These are phyloP conservation scores for Rubia tinctorum DNA, from an alignment of 305 asterid genomes.

Conservation along the genomic window DNA sequence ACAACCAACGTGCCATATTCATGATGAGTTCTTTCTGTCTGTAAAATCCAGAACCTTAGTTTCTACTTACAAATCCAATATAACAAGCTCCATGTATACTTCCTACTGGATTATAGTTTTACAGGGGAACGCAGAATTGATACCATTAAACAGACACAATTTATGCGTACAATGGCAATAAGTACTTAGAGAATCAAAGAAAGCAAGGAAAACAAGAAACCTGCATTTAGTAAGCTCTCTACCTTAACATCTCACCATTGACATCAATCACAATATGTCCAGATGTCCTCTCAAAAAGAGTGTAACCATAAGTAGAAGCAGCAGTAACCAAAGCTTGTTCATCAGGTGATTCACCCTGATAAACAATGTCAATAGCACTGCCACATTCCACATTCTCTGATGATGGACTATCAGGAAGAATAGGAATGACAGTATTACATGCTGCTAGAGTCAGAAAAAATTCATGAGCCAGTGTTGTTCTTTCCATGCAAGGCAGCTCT, in stretches of 20 bases:
- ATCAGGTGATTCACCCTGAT: slow-evolving; percentile 99
- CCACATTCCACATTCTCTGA: slow-evolving; percentile 32
- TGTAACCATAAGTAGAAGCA: slow-evolving; percentile 90
- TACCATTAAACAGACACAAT: neutral
- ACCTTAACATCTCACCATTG: slow-evolving; percentile 96
- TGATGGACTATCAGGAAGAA: slow-evolving; percentile 44
- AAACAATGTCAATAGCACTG: slow-evolving; percentile 46
- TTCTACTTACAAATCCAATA: neutral
- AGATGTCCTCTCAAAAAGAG: slow-evolving; percentile 91
- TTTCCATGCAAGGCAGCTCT: slow-evolving; percentile 62
- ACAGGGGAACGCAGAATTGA: neutral
- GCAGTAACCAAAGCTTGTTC: slow-evolving; percentile 97
- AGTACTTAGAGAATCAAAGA: neutral
- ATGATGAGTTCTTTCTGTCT: neutral
- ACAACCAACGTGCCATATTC: neutral
- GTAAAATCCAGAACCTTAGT: neutral
- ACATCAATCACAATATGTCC: slow-evolving; percentile 92
- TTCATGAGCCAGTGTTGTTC: slow-evolving; percentile 73
- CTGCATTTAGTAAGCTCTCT: slow-evolving; percentile 30
- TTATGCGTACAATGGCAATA: too few species aligned
- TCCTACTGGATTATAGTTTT: neutral
- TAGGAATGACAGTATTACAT: slow-evolving; percentile 95
- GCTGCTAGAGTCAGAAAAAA: slow-evolving; percentile 90
- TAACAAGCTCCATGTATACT: neutral
- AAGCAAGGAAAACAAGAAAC: slow-evolving; percentile 6